Evolutionary conservation across 1,284 basidiomycete species (phyloP).

Genomic region (Fomitopsis betulina): DNA sequence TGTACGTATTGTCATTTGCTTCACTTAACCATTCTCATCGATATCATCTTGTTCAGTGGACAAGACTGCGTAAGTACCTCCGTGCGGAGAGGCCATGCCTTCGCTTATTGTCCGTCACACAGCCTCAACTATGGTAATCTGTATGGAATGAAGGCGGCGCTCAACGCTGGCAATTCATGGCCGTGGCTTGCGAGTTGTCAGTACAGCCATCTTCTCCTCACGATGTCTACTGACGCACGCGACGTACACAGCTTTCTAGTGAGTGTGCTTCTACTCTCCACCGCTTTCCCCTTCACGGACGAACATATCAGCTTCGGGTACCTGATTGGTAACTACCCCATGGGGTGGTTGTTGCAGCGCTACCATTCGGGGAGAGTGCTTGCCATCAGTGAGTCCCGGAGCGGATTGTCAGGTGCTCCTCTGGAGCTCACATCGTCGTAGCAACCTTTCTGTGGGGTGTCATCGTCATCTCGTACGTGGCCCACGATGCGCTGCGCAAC

Average conservation of each 20-base stretch:
- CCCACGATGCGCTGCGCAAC: neutral
- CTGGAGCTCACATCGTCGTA: neutral
- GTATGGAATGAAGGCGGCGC: slow-evolving; percentile 17
- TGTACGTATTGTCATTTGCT: slow-evolving; percentile 5
- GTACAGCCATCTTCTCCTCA: neutral
- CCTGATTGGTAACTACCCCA: slow-evolving; percentile 18
- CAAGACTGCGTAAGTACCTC: slow-evolving; percentile 16
- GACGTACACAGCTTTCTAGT: slow-evolving; percentile 15
- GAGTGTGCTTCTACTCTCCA: neutral
- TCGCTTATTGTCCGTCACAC: neutral
- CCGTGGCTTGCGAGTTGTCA: slow-evolving; percentile 18
- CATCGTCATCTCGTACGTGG: slow-evolving; percentile 14
- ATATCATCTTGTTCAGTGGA: slow-evolving; percentile 10
- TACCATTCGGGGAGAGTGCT: slow-evolving; percentile 17
- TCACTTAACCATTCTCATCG: neutral
- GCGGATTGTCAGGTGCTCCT: neutral
- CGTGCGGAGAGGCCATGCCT: neutral
- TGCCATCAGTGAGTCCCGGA: slow-evolving; percentile 11
- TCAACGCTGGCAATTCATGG: slow-evolving; percentile 14
- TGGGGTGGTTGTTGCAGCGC: slow-evolving; percentile 17
- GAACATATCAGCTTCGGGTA: slow-evolving; percentile 11
- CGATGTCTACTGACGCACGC: neutral
- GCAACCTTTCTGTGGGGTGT: slow-evolving; percentile 17
- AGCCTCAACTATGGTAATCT: slow-evolving; percentile 19
- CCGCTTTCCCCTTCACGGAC: too few relatives aligned